Percentiles rank a stretch among this genome's conserved stretches.
Evolutionary conservation across 2,329 filamentous ascomycete genomes (phyloP).

Genomic region (Aspergillus sp.): DNA sequence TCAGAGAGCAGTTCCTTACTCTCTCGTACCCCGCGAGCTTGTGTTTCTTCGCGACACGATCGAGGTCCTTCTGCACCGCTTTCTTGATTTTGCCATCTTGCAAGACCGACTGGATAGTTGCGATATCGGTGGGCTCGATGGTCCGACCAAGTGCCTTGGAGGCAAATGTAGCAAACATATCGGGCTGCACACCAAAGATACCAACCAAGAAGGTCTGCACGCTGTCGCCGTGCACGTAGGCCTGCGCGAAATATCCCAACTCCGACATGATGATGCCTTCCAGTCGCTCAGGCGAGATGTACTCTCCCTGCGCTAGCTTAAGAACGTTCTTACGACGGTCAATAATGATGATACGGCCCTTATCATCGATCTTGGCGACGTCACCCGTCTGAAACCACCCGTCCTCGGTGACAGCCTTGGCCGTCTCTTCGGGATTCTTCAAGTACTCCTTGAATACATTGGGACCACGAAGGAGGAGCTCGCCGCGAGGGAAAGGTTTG

Average conservation of each 20-base stretch:
- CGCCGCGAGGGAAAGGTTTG: constrained; percentile 85
- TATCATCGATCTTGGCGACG: constrained; percentile 78
- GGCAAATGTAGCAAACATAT: constrained; percentile 77
- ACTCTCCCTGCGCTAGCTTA: constrained; percentile 96
- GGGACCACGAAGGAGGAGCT: constrained; percentile 80
- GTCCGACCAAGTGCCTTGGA: constrained; percentile 70
- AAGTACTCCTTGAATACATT: constrained; percentile 83
- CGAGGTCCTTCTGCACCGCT: constrained; percentile 75
- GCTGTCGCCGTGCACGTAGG: constrained; percentile 88
- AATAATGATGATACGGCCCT: constrained; percentile 87
- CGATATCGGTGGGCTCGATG: constrained; percentile 63
- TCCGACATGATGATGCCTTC: constrained; percentile 91
- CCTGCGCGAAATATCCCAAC: constrained; percentile 73
- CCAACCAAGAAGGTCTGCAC: constrained; percentile 78
- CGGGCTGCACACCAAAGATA: constrained; percentile 85
- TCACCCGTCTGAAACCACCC: constrained; percentile 98
- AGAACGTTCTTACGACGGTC: constrained; percentile 99
- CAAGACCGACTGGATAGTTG: constrained; percentile 66
- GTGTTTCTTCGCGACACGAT: constrained; percentile 73
- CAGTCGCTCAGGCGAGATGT: constrained; percentile 94
- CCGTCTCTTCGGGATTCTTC: constrained; percentile 84
- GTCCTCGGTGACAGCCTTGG: constrained; percentile 76
- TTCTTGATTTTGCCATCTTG: constrained; percentile 69
- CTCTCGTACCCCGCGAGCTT: constrained; percentile 93
- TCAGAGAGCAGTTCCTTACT: constrained; percentile 71